Conservation (phyloP, 2,329 filamentous ascomycete genomes). For the Dryadomyces quercivorus region DNA sequence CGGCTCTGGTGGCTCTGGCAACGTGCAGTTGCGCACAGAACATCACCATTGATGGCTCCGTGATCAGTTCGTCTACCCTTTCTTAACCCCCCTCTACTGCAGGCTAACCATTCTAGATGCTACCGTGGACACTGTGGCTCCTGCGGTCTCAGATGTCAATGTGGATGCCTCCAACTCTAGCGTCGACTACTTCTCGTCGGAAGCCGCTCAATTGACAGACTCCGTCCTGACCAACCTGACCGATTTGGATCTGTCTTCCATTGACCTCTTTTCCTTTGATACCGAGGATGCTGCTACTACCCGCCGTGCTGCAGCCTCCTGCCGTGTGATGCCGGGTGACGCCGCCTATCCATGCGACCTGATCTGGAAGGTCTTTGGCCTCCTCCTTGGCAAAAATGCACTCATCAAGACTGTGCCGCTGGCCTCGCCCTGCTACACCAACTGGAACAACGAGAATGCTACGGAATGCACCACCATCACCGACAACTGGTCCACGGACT, state of each 20-base stretch:
- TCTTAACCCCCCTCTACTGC: background rate
- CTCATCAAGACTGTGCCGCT: slow-evolving; percentile 41
- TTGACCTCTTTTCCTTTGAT: slow-evolving; percentile 10
- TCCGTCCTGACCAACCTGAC: slow-evolving; percentile 10
- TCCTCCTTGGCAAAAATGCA: slow-evolving; percentile 30
- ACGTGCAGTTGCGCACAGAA: background rate
- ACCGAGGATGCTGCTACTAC: background rate
- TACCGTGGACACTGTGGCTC: slow-evolving; percentile 8
- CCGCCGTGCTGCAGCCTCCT: slow-evolving; percentile 5
- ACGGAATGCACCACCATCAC: slow-evolving; percentile 26
- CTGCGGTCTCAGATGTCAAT: slow-evolving; percentile 5
- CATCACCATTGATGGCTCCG: background rate
- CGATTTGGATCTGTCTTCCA: background rate
- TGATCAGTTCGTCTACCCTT: background rate
- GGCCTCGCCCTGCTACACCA: slow-evolving; percentile 38
- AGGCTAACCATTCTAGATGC: slow-evolving; percentile 5
- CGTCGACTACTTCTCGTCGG: slow-evolving; percentile 11
- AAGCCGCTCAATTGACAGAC: slow-evolving; percentile 12
- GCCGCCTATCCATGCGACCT: slow-evolving; percentile 35
- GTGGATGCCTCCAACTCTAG: slow-evolving; percentile 1
- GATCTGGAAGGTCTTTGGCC: slow-evolving; percentile 38
- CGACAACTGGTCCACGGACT: slow-evolving; percentile 19
- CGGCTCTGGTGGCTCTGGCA: background rate
- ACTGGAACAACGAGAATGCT: slow-evolving; percentile 27
- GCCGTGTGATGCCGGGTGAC: slow-evolving; percentile 30